Evolutionary conservation across 768 basidiomycete genomes (phyloP), one percentile per base, ranked within the genome.

Genomic region (Leccinum variicolor): DNA sequence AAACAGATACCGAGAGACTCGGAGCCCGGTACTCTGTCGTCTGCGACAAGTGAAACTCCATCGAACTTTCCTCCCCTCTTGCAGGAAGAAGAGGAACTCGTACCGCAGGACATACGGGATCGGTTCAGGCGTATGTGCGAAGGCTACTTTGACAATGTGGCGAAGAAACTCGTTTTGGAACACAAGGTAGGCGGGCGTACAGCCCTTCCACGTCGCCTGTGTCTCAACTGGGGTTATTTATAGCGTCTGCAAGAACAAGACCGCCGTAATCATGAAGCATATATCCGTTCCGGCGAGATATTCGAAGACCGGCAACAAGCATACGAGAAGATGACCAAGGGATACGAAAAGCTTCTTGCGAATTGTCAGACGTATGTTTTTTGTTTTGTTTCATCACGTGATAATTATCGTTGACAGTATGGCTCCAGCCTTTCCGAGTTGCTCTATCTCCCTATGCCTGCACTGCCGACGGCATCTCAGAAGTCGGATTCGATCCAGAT

Each of bases 241-340:
- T 66, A 98, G 96, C 87, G 89, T 50, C 79, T 99, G 48, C 94
- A 98, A 86, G 94, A 97, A 62, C 95, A 97, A 75, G 97, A 98
- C 72, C 87, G 88, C 61, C 82, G 90, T 52, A 99, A 99, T 66
- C 96, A 98, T 69, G 97, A 99, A 77, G 97, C 97, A 56, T 99
- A 99, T 69, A 98, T 99, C 63, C 92, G 95, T 31, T 98, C 95
- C 3, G 97, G 97, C 26, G 96, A 99, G 74, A 98, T 99, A 61
- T 99, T 99, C 64, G 97, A 99, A 69, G 97, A 99, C 71, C 85
- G 97, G 33, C 96, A 98, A 71, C 95, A 98, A 73, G 94, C 92
- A 10, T 99, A 99, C 69, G 97, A 99, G 77, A 94, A 93, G 76
- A 97, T 98, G 92, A 94, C 94, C 39, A 94, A 91, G 73, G 82